These are phyloP conservation scores for Mycena sanguinolenta DNA, from an alignment of 768 basidiomycete species.

Conservation along the genomic window DNA sequence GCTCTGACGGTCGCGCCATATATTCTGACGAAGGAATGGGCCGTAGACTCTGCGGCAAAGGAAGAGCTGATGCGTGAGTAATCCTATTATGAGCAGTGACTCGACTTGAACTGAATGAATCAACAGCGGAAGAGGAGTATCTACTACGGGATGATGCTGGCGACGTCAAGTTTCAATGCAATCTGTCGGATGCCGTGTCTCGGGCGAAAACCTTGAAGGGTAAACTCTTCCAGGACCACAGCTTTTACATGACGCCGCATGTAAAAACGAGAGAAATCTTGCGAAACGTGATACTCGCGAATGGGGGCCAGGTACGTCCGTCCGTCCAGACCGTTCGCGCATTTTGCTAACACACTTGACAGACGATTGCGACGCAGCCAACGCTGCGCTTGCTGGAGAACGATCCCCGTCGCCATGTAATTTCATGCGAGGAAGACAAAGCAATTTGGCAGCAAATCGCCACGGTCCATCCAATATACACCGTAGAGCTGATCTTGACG, in stretches of 20 bases:
- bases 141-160: conserved; percentile 69
- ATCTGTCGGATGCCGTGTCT: conserved; percentile 68
- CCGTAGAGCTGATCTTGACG: conserved; percentile 74
- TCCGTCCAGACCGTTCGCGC: not conserved
- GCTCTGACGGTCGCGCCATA: conserved; percentile 75
- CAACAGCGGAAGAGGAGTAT: conserved; percentile 73
- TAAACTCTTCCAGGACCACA: conserved; percentile 71
- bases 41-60: conserved; percentile 66
- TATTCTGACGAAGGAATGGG: conserved; percentile 79
- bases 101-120: not conserved
- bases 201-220: conserved; percentile 67
- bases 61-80: conserved; percentile 74
- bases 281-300: conserved; percentile 75
- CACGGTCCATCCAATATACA: conserved; percentile 71
- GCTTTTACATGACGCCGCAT: conserved; percentile 81
- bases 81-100: not conserved
- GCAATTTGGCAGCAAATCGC: conserved; percentile 76
- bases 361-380: conserved; percentile 59
- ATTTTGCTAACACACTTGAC: conserved; percentile 2
- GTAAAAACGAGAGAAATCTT: conserved; percentile 68
- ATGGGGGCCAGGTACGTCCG: conserved; percentile 75
- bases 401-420: conserved; percentile 66
- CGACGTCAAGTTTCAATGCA: conserved; percentile 77
- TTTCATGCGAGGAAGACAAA: conserved; percentile 77
- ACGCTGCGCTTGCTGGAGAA: conserved; percentile 67